Percentiles rank a stretch among this genome's conserved stretches.
These are phyloP conservation scores for Chytridium lagenaria DNA, from an alignment of 371 early-diverging fungal species.

Conservation along the genomic window DNA sequence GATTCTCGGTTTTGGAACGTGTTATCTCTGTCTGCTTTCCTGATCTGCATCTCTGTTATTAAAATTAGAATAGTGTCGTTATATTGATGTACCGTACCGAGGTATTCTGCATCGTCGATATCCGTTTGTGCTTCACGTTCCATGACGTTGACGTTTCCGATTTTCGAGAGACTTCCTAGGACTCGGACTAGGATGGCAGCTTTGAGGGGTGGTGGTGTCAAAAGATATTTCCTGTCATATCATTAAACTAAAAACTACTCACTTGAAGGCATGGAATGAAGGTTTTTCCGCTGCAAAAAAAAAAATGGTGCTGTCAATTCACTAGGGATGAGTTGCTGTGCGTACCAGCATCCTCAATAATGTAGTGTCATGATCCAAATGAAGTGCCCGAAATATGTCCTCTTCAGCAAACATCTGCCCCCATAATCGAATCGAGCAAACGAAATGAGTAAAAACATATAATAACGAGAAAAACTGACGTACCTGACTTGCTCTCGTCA, in stretches of 20 bases:
- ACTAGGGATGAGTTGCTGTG: background rate
- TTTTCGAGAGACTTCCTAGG: slow-evolving; percentile 35
- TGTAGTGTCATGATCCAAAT: slow-evolving; percentile 27
- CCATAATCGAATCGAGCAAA: slow-evolving; percentile 19
- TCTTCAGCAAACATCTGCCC: slow-evolving; percentile 32
- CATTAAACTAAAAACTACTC: too few relatives aligned
- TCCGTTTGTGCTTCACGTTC: slow-evolving; percentile 49
- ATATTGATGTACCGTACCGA: slow-evolving; percentile 27
- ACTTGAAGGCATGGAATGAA: too few relatives aligned
- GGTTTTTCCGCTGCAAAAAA: too few relatives aligned
- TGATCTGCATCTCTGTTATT: slow-evolving; percentile 34
- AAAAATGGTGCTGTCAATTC: background rate
- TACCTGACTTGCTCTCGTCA: slow-evolving; percentile 30
- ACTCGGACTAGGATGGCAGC: slow-evolving; percentile 38
- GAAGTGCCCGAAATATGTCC: slow-evolving; percentile 37
- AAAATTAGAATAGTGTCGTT: background rate
- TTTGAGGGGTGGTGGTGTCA: background rate
- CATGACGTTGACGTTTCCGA: slow-evolving; percentile 31
- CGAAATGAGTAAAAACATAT: slow-evolving; percentile 19
- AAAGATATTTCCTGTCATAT: too few relatives aligned
- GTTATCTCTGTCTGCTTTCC: slow-evolving; percentile 30
- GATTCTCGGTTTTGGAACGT: slow-evolving; percentile 19
- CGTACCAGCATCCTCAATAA: slow-evolving; percentile 10
- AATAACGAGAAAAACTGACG: too few relatives aligned
- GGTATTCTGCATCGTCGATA: slow-evolving; percentile 42